Base-by-base conservation (phyloP, 805 yeast species). In the Naumovozyma baii region DNA sequence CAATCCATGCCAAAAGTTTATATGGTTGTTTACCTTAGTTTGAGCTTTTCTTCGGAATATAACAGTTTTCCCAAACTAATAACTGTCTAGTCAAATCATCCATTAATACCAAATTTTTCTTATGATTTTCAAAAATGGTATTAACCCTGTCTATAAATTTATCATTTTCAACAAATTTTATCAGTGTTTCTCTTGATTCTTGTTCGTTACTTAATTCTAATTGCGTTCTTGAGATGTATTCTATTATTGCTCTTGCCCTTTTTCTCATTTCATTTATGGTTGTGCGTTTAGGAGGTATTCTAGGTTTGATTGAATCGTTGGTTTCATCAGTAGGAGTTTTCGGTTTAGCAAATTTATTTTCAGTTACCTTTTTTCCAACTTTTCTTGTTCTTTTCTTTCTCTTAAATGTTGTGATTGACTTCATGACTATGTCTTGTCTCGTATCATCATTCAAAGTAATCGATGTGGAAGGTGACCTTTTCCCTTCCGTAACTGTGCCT, bases 221-320 rank as follows among this genome's bases (percentile, higher is more conserved):
- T 58, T 86, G 95, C 2, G 92, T 81, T 38, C 94, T 70, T 12
- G 86, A 83, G 22, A 88, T 72, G 70, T 86, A 90, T 61, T 88
- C 96, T 50, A 88, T 66, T 18, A 88, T 87, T 1, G 95, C 90
- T 3, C 85, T 83, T 2, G 87, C 83, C 41, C 97, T 71, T 52
- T 83, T 77, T 40, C 87, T 73, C 82, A 88, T 80, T 57, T 88
- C 97, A 49, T 74, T 72, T 43, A 86, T 61, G 4, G 85, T 73
- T 3, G 82, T 73, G 37, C 83, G 72, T 13, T 78, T 77, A 43
- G 79, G 79, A 5, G 94, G 96, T 33, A 76, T 68, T 39, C 94
- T 73, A 7, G 96, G 95, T 48, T 76, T 81, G 37, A 84, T 78
- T 2, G 87, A 81, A 54, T 80, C 82, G 44, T 72, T 69, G 29